phyloP scores from a whole-genome alignment of 2,329 filamentous ascomycete genomes.

The Hirsutella rhossiliensis region DNA sequence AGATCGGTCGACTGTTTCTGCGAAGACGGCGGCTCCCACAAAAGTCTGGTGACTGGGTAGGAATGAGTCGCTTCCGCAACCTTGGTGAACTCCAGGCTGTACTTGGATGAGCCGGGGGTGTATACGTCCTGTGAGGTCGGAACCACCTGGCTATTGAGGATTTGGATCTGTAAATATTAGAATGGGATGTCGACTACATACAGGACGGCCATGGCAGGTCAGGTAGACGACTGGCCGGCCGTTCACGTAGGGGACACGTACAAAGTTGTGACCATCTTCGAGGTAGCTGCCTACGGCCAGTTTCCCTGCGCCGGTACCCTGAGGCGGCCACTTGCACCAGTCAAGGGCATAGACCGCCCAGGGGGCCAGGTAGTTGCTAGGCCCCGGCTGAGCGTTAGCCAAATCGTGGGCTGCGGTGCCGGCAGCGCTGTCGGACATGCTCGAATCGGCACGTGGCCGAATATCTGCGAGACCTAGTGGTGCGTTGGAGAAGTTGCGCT shows the following conservation, averaged over 20 bases:
- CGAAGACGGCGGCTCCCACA: constrained; percentile 92
- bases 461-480: constrained; percentile 89
- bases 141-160: constrained; percentile 74
- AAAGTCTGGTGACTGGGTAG: constrained; percentile 86
- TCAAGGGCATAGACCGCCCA: constrained; percentile 97
- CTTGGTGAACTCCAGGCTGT: constrained; percentile 80
- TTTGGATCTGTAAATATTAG: constrained; percentile 64
- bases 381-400: constrained; percentile 52
- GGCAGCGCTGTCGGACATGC: constrained; percentile 58
- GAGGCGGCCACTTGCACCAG: constrained; percentile 96
- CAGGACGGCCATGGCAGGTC: background rate
- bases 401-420: constrained; percentile 54
- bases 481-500: constrained; percentile 62
- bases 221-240: background rate
- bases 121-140: constrained; percentile 59
- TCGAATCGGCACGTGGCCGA: constrained; percentile 72
- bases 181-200: background rate
- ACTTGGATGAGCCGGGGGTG: constrained; percentile 56
- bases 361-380: constrained; percentile 86
- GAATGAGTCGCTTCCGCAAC: constrained; percentile 95
- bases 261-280: constrained; percentile 97
- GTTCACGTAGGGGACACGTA: constrained; percentile 27
- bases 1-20: constrained; percentile 94
- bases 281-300: constrained; percentile 91
- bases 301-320: constrained; percentile 73